Conservation (phyloP, 257 asterid genomes). For the Avicennia marina region DNA sequence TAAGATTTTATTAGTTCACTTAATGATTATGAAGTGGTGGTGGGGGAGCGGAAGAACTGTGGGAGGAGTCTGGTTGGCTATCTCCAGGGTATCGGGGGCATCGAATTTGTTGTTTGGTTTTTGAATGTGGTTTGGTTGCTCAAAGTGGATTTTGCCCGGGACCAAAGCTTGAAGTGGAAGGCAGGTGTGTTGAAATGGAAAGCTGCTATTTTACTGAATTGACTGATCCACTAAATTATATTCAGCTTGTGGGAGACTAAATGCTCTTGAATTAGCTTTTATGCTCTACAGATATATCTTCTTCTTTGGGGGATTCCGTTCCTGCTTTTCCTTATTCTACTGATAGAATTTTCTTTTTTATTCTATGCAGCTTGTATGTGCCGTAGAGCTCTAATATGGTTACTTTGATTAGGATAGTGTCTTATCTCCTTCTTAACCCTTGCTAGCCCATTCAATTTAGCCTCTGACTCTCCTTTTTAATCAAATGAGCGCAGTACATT, state of each 20-base stretch:
- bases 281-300: conserved; percentile 1
- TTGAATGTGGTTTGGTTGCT: conserved; percentile 18
- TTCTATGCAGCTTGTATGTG: conserved; percentile 34
- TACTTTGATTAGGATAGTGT: background rate
- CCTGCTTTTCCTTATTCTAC: background rate
- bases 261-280: conserved; percentile 19
- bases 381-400: conserved; percentile 27
- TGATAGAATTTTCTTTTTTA: background rate
- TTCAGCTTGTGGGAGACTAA: conserved; percentile 14
- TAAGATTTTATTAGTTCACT: too few species aligned
- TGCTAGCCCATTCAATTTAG: background rate
- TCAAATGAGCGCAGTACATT: background rate
- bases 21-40: conserved; percentile 8
- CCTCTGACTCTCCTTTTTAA: background rate
- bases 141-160: conserved; percentile 16
- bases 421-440: background rate
- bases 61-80: conserved; percentile 35
- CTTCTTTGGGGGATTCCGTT: conserved; percentile 9
- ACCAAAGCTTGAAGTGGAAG: conserved; percentile 19
- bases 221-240: background rate
- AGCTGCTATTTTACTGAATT: conserved; percentile 2
- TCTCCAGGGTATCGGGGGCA: conserved; percentile 26
- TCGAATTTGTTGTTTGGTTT: conserved; percentile 14
- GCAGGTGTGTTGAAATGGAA: conserved; percentile 15
- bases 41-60: conserved; percentile 13